Evolutionary conservation across 345 rosid species (phyloP), one percentile per base, ranked within the genome.

Genomic region (Populus alba): DNA sequence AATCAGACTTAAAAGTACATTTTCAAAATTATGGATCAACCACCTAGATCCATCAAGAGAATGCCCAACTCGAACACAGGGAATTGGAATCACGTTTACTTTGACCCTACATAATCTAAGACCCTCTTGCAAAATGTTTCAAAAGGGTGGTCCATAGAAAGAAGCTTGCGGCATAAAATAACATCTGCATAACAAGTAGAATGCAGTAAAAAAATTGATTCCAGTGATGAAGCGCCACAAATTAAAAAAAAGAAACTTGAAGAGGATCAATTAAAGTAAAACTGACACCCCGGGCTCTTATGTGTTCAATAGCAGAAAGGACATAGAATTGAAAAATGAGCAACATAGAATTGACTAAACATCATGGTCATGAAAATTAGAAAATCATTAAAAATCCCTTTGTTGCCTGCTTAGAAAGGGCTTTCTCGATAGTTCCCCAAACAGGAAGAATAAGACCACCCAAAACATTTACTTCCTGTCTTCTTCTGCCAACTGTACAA

Each of bases 361-460:
- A 53, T 17, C 22, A 31, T 20, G 18, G 37, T 57, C 31, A n/a
- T 67, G 55, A 45, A 23, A 78, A 43, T 15, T 9, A 22, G 71
- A 51, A 33, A 49, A 33, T 22, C 59, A 22, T 18, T 68, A 18
- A 68, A 35, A 59, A 45, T 63, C 16, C 71, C 43, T 15, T 66
- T 77, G 49, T 76, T 77, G 92, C 99, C 92, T 94, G 99, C 89
- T 94, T 93, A 75, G 96, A 88, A 67, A 96, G 95, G 80, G 98
- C 98, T 87, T 89, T 92, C 88, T 92, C 99, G 33, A 96, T 89
- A 15, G 99, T 90, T 73, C 99, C 99, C 99, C 99, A 96, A 45
- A 96, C 89, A 49, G 99, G 97, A 85, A 96, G 93, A 90, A 91
- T 93, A 74, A 96, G 92, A 72, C 99, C 99, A 73, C 99, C 99